Percentiles rank a stretch among this genome's conserved stretches.
These are phyloP conservation scores for Candida sp. DNA, from an alignment of 1,139 yeast genomes.

Conservation along the genomic window DNA sequence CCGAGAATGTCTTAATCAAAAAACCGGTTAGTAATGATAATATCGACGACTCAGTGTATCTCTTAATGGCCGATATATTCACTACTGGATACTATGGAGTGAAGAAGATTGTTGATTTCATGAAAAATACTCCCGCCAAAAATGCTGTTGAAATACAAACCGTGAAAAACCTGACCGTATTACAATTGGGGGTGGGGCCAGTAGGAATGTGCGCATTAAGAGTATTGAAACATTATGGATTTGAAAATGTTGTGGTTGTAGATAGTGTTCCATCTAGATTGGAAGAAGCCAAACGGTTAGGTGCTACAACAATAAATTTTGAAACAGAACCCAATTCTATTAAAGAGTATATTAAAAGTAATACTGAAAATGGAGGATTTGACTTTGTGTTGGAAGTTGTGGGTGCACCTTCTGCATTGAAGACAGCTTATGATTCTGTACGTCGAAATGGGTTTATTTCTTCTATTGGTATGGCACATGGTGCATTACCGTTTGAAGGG, in stretches of 20 bases:
- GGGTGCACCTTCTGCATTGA: constrained; percentile 49
- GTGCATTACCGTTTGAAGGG: constrained; percentile 54
- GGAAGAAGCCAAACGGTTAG: constrained; percentile 41
- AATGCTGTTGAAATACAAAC: constrained; percentile 10
- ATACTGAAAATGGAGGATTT: constrained; percentile 40
- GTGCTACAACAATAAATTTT: constrained; percentile 44
- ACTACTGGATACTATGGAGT: constrained; percentile 64
- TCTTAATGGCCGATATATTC: constrained; percentile 65
- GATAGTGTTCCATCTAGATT: constrained; percentile 50
- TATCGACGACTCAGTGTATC: constrained; percentile 44
- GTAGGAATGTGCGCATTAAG: constrained; percentile 58
- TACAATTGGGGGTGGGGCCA: constrained; percentile 65
- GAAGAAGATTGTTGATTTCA: constrained; percentile 44
- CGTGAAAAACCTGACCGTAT: constrained; percentile 33
- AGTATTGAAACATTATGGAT: constrained; percentile 45
- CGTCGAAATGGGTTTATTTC: constrained; percentile 59
- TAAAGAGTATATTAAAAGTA: constrained; percentile 18
- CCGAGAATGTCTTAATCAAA: constrained; percentile 46
- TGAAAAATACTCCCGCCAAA: constrained; percentile 18
- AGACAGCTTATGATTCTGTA: constrained; percentile 49
- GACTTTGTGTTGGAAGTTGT: constrained; percentile 62
- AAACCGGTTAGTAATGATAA: constrained; percentile 27
- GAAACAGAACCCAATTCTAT: constrained; percentile 28
- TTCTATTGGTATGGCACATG: constrained; percentile 64
- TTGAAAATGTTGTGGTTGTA: constrained; percentile 44